These are phyloP conservation scores for Warburgia ugandensis DNA, from an alignment of 164 flowering plant species.

Conservation along the genomic window DNA sequence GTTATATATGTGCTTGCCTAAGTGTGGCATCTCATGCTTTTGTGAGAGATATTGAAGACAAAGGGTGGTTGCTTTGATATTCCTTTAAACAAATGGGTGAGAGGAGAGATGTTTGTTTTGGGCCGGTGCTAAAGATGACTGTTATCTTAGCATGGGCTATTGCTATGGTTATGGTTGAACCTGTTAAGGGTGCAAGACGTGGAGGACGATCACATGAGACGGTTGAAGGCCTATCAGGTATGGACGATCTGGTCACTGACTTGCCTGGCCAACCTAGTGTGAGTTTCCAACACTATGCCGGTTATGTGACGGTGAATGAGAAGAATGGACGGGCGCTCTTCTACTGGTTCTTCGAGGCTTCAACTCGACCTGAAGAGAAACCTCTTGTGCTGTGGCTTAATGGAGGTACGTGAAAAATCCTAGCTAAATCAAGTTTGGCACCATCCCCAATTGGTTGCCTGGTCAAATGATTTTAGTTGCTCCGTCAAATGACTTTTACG, in stretches of 20 bases:
- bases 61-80: background rate
- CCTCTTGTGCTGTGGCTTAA: slow-evolving; percentile 31
- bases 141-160: slow-evolving; percentile 17
- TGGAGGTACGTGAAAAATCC: slow-evolving; percentile 15
- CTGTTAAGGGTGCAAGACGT: slow-evolving; percentile 24
- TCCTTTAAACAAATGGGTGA: background rate
- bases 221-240: background rate
- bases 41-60: background rate
- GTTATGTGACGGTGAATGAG: slow-evolving; percentile 23
- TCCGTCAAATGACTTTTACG: no score
- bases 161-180: slow-evolving; percentile 14
- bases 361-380: slow-evolving; percentile 13
- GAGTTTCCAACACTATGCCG: slow-evolving; percentile 24
- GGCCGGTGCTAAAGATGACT: no score
- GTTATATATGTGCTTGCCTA: slow-evolving; percentile 17
- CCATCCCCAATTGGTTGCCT: no score
- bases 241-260: slow-evolving; percentile 21
- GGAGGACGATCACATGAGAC: slow-evolving; percentile 1
- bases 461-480: no score
- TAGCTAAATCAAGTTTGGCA: no score
- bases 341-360: slow-evolving; percentile 31
- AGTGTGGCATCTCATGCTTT: slow-evolving; percentile 7
- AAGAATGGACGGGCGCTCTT: slow-evolving; percentile 28
- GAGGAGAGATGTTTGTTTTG: slow-evolving; percentile 7
- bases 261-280: slow-evolving; percentile 26